Evolutionary conservation across 2,329 filamentous ascomycete species (phyloP), one percentile per base, ranked within the genome.

Genomic region (Arthrobotrys iridis): DNA sequence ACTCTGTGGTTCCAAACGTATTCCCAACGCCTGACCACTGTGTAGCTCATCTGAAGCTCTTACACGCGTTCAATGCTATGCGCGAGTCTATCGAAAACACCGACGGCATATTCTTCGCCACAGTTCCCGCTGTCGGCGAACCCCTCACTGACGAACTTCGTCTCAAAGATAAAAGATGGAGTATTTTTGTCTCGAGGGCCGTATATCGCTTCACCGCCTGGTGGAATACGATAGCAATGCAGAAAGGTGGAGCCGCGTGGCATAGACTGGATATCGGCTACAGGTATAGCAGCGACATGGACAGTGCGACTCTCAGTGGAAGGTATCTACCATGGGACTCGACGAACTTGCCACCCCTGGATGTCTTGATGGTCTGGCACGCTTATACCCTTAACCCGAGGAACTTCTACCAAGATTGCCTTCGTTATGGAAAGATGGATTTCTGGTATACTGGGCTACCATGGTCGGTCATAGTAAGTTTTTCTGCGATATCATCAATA

Each of bases 321-420:
- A 35, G 45, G 26, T 30, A 20, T 28, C 46, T 76, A 59, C 58
- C 66, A 13, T 76, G 71, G 24, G 66, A 76, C 24, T 26, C 33
- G 4, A 62, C 65, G 3, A 64, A 41, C n/a, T 35, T 76, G 7
- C 72, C 72, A 18, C 72, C 72, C 15, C 50, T 81, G 85, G 91
- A 93, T 82, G 87, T 93, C 0, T 82, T 93, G 18, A 91, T 93
- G 89, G 88, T 93, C 0, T 91, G 90, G 89, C 91, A 94, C 81
- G 84, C 90, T 0, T 91, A 92, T 79, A 90, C 92, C 87, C 86
- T 94, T 2, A 93, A 93, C 78, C 91, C 91, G 0, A 85, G 89
- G 41, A 84, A 83, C n/a, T 93, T 89, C 79, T 85, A 93, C 2
- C 90, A 93, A 79, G 91, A 94, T 80, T 89, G 88, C 79, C 83